These are phyloP conservation scores for Lathyrus tuberosus DNA, from an alignment of 306 rosid species.

Conservation along the genomic window DNA sequence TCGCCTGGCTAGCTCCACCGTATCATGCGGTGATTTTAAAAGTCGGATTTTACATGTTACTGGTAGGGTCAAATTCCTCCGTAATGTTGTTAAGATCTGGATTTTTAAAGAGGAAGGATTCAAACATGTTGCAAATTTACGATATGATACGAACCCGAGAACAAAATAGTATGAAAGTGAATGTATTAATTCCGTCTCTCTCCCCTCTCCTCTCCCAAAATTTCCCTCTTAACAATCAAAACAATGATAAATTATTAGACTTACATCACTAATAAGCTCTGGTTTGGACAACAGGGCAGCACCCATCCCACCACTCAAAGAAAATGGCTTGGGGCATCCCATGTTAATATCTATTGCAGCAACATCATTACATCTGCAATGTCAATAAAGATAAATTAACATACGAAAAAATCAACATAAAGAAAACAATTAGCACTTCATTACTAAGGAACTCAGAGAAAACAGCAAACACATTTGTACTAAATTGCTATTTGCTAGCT, in stretches of 20 bases:
- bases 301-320: constrained; percentile 95
- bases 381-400: constrained; percentile 16
- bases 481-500: constrained; percentile 19
- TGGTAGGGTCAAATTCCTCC: constrained; percentile 79
- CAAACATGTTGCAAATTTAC: constrained; percentile 22
- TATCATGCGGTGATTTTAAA: constrained; percentile 67
- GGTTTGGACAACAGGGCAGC: constrained; percentile 80
- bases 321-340: constrained; percentile 95
- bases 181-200: not conserved
- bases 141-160: constrained; percentile 5
- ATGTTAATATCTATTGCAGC: constrained; percentile 90
- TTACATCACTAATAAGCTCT: constrained; percentile 86
- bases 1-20: constrained; percentile 81
- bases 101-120: constrained; percentile 29
- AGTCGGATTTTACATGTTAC: constrained; percentile 93
- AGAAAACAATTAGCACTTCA: not conserved
- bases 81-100: constrained; percentile 85
- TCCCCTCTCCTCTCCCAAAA: not conserved
- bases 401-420: not conserved
- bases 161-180: not conserved
- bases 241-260: constrained; percentile 25
- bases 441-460: not conserved
- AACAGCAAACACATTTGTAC: not conserved
- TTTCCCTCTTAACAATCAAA: not conserved
- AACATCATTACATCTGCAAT: constrained; percentile 73